Evolutionary conservation across 306 rosid genomes (phyloP), one percentile per base, ranked within the genome.

Genomic region (Dryas octopetala): DNA sequence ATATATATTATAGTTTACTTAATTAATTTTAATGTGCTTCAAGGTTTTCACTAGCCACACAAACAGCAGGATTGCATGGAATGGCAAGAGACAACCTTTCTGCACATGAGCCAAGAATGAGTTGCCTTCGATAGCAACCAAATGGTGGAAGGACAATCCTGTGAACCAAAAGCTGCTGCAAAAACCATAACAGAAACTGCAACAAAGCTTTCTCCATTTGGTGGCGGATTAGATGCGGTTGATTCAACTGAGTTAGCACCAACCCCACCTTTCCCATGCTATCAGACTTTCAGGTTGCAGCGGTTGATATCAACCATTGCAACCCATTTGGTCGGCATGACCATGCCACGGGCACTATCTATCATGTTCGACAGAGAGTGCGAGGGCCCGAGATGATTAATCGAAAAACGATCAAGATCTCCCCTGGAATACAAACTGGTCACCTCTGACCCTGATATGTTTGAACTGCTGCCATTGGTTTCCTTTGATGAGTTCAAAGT

Each of bases 101-200:
- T 45, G 66, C 12, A 63, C 76, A 61, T 83, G 96, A 92, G 97
- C 96, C 96, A 90, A 83, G 91, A 74, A 88, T 85, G 93, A 85
- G 12, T 88, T 91, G 97, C 93, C 90, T 23, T 81, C 62, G 75
- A 68, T 52, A 70, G 75, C 86, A 82, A 86, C 97, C 97, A 82
- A 84, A 85, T 61, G 90, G 52, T 52, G 71, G 53, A 1, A 12
- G 81, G 85, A 58, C 80, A 7, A 84, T 40, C 83, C 80, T 68
- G 41, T 47, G 55, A 40, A 50, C 69, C 59, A 76, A 82, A 82
- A 65, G 76, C 47, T 44, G 55, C 15, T 72, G 77, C 86, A 77
- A 71, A 60, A 74, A 76, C 62, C 77, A 38, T 68, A 26, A 40
- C 74, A 4, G 71, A 74, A 32, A 61, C 54, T 54, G 76, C 69